phyloP scores from a whole-genome alignment of 169 alveolate species.

The Plasmodium yoelii region DNA sequence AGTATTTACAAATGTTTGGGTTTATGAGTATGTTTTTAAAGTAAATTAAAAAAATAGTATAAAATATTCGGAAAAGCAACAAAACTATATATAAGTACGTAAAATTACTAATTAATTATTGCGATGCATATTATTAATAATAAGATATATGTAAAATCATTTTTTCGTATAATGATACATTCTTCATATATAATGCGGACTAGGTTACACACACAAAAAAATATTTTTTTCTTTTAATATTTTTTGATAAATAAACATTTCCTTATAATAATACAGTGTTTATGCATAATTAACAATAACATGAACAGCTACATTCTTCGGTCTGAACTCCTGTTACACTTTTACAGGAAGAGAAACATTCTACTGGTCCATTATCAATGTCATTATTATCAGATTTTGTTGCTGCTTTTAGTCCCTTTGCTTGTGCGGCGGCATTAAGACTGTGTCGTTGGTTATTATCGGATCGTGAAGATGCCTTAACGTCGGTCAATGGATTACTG shows the following conservation, averaged over 20 bases:
- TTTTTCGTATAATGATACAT: not conserved
- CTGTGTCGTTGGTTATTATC: constrained; percentile 7
- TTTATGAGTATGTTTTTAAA: too few species aligned
- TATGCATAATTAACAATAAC: constrained; percentile 41
- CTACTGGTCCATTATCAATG: constrained; percentile 13
- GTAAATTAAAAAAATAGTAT: too few species aligned
- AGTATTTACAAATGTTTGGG: too few species aligned
- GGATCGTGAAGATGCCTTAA: constrained; percentile 10
- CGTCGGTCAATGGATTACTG: not conserved
- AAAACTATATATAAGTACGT: too few species aligned
- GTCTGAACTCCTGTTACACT: constrained; percentile 73
- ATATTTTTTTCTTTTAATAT: not conserved
- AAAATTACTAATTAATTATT: too few species aligned
- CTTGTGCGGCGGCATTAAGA: not conserved
- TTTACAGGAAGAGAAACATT: constrained; percentile 67
- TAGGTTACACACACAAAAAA: not conserved
- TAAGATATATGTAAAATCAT: not conserved
- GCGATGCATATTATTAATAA: not conserved
- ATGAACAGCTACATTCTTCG: constrained; percentile 72
- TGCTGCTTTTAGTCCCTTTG: constrained; percentile 10
- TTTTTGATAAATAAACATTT: not conserved
- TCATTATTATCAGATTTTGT: not conserved
- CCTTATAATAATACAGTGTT: not conserved
- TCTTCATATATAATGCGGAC: not conserved
- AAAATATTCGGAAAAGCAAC: too few species aligned